A percentile compares a stretch with the other conserved stretches of the same genome.
phyloP scores from a whole-genome alignment of 768 basidiomycete genomes.

The Amanita muscaria region DNA sequence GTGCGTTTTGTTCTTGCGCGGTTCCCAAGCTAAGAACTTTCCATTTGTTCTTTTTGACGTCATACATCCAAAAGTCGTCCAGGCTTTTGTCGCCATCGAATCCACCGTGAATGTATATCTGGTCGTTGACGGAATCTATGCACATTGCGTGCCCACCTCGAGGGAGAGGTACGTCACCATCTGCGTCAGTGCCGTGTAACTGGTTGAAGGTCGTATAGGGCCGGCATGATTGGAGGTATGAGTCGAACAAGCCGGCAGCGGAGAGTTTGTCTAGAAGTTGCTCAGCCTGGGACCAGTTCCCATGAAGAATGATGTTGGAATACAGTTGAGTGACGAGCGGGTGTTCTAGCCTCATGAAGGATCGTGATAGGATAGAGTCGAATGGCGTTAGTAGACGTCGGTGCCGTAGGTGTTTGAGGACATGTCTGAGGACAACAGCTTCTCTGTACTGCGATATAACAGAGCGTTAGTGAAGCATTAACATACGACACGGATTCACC shows the following conservation, averaged over 20 bases:
- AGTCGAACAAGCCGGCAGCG: constrained; percentile 50
- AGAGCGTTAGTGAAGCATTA: constrained; percentile 3
- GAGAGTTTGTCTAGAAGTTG: constrained; percentile 40
- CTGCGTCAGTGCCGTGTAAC: constrained; percentile 49
- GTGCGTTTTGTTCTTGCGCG: constrained; percentile 50
- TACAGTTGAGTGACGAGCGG: constrained; percentile 62
- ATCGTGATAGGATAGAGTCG: constrained; percentile 45
- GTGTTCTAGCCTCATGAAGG: constrained; percentile 55
- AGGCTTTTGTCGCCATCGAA: constrained; percentile 68
- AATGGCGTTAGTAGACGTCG: constrained; percentile 63
- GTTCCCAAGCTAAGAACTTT: constrained; percentile 47
- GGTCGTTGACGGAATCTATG: constrained; percentile 51
- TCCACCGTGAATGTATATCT: constrained; percentile 73
- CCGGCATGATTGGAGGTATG: constrained; percentile 47
- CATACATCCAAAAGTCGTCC: constrained; percentile 76
- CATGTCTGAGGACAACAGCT: constrained; percentile 51
- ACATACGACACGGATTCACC: constrained; percentile 30
- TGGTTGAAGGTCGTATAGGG: constrained; percentile 56
- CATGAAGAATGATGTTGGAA: constrained; percentile 53
- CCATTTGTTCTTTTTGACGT: constrained; percentile 54
- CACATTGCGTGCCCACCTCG: constrained; percentile 82
- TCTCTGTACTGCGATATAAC: constrained; percentile 48
- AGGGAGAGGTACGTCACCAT: constrained; percentile 55
- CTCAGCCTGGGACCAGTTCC: constrained; percentile 55
- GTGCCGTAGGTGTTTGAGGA: constrained; percentile 72